These are phyloP conservation scores for Vanrija pseudolonga DNA, from an alignment of 1,284 basidiomycete genomes.

Conservation along the genomic window DNA sequence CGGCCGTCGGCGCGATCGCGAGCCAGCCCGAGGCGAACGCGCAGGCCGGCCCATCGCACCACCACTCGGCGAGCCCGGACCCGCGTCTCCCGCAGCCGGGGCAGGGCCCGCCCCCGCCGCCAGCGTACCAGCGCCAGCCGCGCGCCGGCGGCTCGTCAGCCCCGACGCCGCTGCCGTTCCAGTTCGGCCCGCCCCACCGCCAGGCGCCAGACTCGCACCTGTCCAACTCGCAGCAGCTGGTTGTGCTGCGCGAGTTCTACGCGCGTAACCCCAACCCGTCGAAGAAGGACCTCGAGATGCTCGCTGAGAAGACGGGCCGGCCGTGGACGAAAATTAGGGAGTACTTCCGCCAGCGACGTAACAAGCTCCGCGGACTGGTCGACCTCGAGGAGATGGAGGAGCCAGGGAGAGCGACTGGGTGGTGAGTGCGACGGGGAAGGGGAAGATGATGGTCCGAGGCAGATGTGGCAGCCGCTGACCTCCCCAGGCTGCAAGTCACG, in stretches of 20 bases:
- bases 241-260: slow-evolving; percentile 37
- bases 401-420: slow-evolving; percentile 40
- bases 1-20: slow-evolving; percentile 7
- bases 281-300: slow-evolving; percentile 30
- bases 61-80: not conserved
- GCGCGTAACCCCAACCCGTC: slow-evolving; percentile 40
- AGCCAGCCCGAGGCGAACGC: not conserved
- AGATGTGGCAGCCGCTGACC: not conserved
- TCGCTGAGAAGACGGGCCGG: slow-evolving; percentile 38
- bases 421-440: slow-evolving; percentile 21
- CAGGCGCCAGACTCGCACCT: slow-evolving; percentile 18
- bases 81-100: slow-evolving; percentile 12
- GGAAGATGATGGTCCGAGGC: not conserved
- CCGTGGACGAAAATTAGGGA: slow-evolving; percentile 43
- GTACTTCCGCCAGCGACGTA: slow-evolving; percentile 44
- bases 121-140: slow-evolving; percentile 16
- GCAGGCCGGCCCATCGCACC: not conserved
- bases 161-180: slow-evolving; percentile 5
- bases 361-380: slow-evolving; percentile 41
- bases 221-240: slow-evolving; percentile 32
- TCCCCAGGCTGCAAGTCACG: slow-evolving; percentile 36
- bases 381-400: slow-evolving; percentile 42
- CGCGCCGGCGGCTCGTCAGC: not conserved
- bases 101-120: slow-evolving; percentile 13
- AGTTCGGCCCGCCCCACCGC: slow-evolving; percentile 11